These are phyloP conservation scores for Sambucus nigra DNA, from an alignment of 129 eudicot species.

Conservation along the genomic window DNA sequence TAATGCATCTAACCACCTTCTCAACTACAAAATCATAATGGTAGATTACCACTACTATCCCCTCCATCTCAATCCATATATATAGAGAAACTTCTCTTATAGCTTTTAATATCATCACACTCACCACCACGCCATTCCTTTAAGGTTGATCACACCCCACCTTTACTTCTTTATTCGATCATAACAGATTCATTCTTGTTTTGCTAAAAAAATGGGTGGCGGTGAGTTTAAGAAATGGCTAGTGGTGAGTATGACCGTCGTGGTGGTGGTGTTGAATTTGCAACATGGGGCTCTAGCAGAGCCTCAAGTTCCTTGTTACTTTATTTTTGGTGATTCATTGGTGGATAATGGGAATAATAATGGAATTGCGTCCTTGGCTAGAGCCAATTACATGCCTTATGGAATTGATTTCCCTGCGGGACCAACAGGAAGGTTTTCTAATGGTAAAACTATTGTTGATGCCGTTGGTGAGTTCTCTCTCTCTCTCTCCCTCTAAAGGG, in stretches of 20 bases:
- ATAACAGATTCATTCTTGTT: background rate
- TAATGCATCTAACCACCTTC: constrained; percentile 27
- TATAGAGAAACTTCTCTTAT: background rate
- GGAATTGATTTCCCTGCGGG: constrained; percentile 70
- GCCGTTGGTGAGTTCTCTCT: constrained; percentile 37
- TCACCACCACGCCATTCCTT: background rate
- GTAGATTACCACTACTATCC: background rate
- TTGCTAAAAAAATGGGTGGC: constrained; percentile 4
- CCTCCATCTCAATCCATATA: background rate
- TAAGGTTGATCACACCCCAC: background rate
- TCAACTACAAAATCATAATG: constrained; percentile 1
- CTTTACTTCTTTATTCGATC: constrained; percentile 8
- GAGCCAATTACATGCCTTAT: constrained; percentile 77
- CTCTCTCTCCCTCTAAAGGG: background rate
- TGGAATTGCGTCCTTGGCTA: constrained; percentile 55
- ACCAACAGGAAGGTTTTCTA: constrained; percentile 66
- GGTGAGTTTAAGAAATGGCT: constrained; percentile 4
- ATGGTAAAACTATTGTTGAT: constrained; percentile 64
- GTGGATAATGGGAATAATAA: constrained; percentile 86
- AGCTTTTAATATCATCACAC: constrained; percentile 14
- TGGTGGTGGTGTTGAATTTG: constrained; percentile 5
- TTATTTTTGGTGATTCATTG: constrained; percentile 78
- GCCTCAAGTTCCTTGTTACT: constrained; percentile 81
- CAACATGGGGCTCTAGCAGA: constrained; percentile 19
- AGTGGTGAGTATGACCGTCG: background rate